These are phyloP conservation scores for Emergomyces orientalis DNA, from an alignment of 2,329 filamentous ascomycete genomes.

Conservation along the genomic window DNA sequence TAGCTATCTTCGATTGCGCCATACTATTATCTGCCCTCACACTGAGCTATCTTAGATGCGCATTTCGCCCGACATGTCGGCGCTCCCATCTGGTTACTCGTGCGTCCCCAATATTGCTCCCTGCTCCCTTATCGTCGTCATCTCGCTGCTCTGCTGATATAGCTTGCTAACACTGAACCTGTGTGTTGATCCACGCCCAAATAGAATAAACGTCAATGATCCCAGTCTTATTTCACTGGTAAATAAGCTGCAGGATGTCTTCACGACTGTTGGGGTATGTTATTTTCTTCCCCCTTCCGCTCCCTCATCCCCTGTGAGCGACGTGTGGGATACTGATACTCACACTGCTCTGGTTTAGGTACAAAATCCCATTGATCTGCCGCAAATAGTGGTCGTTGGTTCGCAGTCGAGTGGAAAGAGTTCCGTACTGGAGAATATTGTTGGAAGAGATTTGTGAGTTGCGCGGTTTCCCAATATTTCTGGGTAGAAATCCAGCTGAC, in stretches of 20 bases:
- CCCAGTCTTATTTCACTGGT: slow-evolving; percentile 69
- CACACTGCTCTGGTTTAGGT: slow-evolving; percentile 45
- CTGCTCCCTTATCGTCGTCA: not conserved
- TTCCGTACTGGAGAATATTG: slow-evolving; percentile 97
- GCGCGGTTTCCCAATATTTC: slow-evolving; percentile 5
- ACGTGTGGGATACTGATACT: not conserved
- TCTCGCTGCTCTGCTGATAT: slow-evolving; percentile 16
- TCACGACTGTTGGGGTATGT: slow-evolving; percentile 83
- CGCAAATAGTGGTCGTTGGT: slow-evolving; percentile 95
- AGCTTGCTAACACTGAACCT: slow-evolving; percentile 7
- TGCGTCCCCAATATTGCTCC: slow-evolving; percentile 27
- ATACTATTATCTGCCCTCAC: not conserved
- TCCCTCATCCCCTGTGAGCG: slow-evolving; percentile 2
- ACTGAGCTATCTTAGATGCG: not conserved
- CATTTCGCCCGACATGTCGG: slow-evolving; percentile 32
- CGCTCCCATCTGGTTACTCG: slow-evolving; percentile 39
- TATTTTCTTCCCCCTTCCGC: not conserved
- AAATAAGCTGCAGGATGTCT: slow-evolving; percentile 99
- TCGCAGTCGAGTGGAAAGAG: slow-evolving; percentile 99
- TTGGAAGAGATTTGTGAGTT: slow-evolving; percentile 93
- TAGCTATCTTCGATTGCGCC: not conserved
- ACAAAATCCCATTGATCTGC: slow-evolving; percentile 97
- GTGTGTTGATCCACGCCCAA: slow-evolving; percentile 12
- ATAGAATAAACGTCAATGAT: slow-evolving; percentile 63
- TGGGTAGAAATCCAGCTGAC: slow-evolving; percentile 5